phyloP scores from a whole-genome alignment of 176 grass and related monocot species.

The Areca catechu region DNA sequence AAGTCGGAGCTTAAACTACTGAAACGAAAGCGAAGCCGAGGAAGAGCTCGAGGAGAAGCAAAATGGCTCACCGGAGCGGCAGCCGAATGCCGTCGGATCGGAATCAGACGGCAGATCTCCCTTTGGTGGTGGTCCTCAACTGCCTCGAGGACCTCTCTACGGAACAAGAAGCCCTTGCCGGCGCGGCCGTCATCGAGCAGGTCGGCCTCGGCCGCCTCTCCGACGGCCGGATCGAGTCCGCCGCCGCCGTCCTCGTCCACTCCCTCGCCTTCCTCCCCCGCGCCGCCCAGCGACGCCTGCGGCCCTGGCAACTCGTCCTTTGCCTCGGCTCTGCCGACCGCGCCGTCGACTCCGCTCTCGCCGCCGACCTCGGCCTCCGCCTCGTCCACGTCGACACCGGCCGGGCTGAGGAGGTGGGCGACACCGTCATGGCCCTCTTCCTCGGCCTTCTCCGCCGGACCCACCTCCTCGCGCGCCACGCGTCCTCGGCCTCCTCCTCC shows the following conservation, averaged over 20 bases:
- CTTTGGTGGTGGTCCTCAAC: conserved; percentile 68
- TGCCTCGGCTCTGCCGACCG: conserved; percentile 87
- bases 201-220: conserved; percentile 55
- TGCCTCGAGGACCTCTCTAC: conserved; percentile 72
- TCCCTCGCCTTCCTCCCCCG: conserved; percentile 77
- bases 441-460: conserved; percentile 73
- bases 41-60: too few species aligned
- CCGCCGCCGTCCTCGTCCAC: conserved; percentile 59
- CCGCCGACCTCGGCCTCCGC: conserved; percentile 73
- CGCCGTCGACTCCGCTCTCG: conserved; percentile 61
- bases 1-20: too few species aligned
- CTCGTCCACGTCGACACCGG: conserved; percentile 74
- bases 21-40: too few species aligned
- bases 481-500: conserved; percentile 28
- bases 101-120: conserved; percentile 9
- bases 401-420: conserved; percentile 84
- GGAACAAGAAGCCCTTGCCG: conserved; percentile 55
- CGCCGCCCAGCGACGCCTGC: conserved; percentile 69
- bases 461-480: conserved; percentile 65
- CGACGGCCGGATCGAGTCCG: conserved; percentile 54
- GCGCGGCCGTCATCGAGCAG: conserved; percentile 61
- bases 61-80: neutral
- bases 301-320: conserved; percentile 88
- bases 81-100: conserved; percentile 7
- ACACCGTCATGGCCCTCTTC: conserved; percentile 95